These are phyloP conservation scores for Volvox africanus DNA, from an alignment of 139 green algal species.

Conservation along the genomic window DNA sequence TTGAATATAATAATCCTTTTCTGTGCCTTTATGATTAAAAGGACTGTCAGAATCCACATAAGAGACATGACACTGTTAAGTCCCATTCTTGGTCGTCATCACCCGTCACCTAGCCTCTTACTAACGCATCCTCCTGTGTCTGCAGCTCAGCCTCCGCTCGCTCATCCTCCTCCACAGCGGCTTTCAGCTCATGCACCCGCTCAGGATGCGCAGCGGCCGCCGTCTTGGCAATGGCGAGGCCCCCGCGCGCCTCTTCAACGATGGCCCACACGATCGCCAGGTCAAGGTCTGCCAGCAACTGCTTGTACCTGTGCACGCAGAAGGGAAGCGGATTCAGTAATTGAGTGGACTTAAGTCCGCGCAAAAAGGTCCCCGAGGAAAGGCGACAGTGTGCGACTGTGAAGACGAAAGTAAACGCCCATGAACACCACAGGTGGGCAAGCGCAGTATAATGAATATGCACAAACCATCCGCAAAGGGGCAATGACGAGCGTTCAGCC, in stretches of 20 bases:
- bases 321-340: no score
- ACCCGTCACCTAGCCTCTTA: background rate
- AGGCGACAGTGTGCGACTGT: no score
- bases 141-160: background rate
- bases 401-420: no score
- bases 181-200: background rate
- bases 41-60: no score
- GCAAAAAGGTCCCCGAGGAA: no score
- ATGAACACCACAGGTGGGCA: no score
- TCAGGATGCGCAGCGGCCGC: background rate
- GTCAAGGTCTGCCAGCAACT: background rate
- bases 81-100: background rate
- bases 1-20: no score
- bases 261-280: background rate
- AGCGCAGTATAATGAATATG: no score
- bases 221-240: background rate
- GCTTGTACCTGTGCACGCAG: background rate
- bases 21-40: no score
- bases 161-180: background rate
- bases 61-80: background rate
- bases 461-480: no score
- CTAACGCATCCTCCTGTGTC: background rate
- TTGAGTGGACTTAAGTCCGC: no score
- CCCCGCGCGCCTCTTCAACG: background rate
- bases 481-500: no score